phyloP scores from a whole-genome alignment of 306 rosid genomes.

The Mucuna pruriens region DNA sequence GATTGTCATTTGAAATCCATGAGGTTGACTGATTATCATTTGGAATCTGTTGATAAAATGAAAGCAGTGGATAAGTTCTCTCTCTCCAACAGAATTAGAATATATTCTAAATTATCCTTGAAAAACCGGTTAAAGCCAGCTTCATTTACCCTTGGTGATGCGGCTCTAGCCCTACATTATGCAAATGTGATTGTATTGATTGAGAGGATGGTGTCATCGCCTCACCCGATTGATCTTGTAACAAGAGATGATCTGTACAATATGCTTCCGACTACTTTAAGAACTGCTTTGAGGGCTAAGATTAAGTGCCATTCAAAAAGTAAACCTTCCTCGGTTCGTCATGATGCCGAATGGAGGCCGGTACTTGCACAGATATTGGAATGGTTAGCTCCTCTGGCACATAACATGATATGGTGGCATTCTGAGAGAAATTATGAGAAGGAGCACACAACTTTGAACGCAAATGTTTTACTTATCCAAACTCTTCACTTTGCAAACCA shows the following conservation, averaged over 20 bases:
- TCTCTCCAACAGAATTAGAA: conserved; percentile 48
- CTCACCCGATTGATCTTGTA: conserved; percentile 59
- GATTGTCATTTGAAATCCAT: conserved; percentile 45
- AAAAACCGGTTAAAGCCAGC: conserved; percentile 52
- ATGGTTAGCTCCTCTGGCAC: conserved; percentile 89
- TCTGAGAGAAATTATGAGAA: conserved; percentile 78
- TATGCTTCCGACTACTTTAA: conserved; percentile 70
- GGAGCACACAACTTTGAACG: conserved; percentile 47
- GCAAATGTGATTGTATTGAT: conserved; percentile 70
- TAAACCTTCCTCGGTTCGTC: conserved; percentile 41
- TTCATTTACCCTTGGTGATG: conserved; percentile 67
- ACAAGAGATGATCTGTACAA: conserved; percentile 73
- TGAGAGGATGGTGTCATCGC: conserved; percentile 67
- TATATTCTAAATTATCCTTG: conserved; percentile 59
- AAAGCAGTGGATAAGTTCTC: conserved; percentile 45
- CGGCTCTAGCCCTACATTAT: conserved; percentile 79
- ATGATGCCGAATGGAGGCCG: conserved; percentile 57
- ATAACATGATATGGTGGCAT: conserved; percentile 77
- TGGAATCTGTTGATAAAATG: conserved; percentile 40
- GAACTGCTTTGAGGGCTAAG: conserved; percentile 60
- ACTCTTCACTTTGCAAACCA: conserved; percentile 82
- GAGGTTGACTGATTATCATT: conserved; percentile 54
- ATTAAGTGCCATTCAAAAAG: conserved; percentile 50
- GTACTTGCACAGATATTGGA: conserved; percentile 56
- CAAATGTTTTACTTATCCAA: conserved; percentile 67